Percentiles rank a stretch among this genome's conserved stretches.
These are phyloP conservation scores for Suhomyces sp. DNA, from an alignment of 805 yeast species.

Conservation along the genomic window DNA sequence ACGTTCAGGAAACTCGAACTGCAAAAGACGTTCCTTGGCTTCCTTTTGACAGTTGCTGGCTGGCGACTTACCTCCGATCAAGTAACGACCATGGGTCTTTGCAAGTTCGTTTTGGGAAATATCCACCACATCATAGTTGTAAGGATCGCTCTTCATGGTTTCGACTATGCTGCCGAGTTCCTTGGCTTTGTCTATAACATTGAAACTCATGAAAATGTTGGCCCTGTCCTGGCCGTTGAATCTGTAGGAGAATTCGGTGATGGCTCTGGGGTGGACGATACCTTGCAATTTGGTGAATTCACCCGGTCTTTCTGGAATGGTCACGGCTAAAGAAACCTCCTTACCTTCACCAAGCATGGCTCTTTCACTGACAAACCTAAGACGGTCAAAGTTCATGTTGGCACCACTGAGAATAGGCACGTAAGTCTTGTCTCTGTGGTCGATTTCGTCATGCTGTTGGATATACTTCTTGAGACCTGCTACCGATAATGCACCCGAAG, in stretches of 20 bases:
- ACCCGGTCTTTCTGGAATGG: slow-evolving; percentile 92
- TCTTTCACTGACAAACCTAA: slow-evolving; percentile 94
- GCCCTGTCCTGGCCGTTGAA: slow-evolving; percentile 57
- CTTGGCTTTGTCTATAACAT: slow-evolving; percentile 68
- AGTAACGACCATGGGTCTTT: slow-evolving; percentile 91
- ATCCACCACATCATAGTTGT: slow-evolving; percentile 65
- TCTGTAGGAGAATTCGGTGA: slow-evolving; percentile 94
- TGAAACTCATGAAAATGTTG: slow-evolving; percentile 82
- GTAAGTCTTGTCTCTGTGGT: slow-evolving; percentile 67
- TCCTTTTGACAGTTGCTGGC: slow-evolving; percentile 35
- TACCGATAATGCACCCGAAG: slow-evolving; percentile 94
- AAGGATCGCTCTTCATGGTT: slow-evolving; percentile 59
- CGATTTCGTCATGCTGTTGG: slow-evolving; percentile 61
- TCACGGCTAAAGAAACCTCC: slow-evolving; percentile 86
- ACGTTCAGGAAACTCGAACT: slow-evolving; percentile 95
- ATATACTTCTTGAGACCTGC: slow-evolving; percentile 92
- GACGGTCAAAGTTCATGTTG: slow-evolving; percentile 95
- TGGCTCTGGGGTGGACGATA: slow-evolving; percentile 79
- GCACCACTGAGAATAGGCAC: slow-evolving; percentile 93
- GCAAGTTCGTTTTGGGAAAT: slow-evolving; percentile 93
- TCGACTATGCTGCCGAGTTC: slow-evolving; percentile 67
- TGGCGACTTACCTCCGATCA: slow-evolving; percentile 85
- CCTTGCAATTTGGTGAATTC: slow-evolving; percentile 76
- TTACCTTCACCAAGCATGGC: slow-evolving; percentile 98
- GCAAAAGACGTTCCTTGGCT: slow-evolving; percentile 70